Base-by-base conservation (phyloP, 805 yeast species). In the Lipomyces lipofer region DNA sequence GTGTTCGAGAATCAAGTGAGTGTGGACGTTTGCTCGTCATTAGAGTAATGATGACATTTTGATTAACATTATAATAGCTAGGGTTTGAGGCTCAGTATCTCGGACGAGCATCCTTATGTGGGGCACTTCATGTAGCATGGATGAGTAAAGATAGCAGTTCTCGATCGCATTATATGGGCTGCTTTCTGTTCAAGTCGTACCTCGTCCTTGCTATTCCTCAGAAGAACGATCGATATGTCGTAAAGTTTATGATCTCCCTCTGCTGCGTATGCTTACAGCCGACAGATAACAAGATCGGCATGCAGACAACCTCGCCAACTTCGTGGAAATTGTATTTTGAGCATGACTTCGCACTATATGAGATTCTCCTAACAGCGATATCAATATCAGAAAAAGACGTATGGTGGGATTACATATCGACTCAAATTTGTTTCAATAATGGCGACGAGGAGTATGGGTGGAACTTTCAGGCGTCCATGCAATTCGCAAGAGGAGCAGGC, bases 111-210 rank as follows among this genome's bases (percentile, higher is more conserved):
- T 27, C 43, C 4, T 45, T 59, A 4, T 54, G 59, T 24, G 63
- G 63, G 6, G 58, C 63, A 7, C 27, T 59, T n/a, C 59, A 59
- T 33, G 49, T 35, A 10, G 47, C 52, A 9, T 59, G 63, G 63
- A 53, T 49, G 42, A 50, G 47, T 10, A 29, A 32, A 4, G 62
- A 52, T 19, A 55, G 33, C 28, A 29, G 39, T 24, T 13, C 28
- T n/a, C 38, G 56, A 3, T 44, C 51, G 6, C 52, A 52, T 27
- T 59, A 59, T 21, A 35, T 47, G 30, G 62, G 51, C 8, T 50
- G 47, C 6, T 55, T 56, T 27, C 43, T 59, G 47, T 59, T 59
- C 51, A 56, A 59, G 40, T 57, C 59, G 8, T 49, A 53, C 40
- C 38, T 57, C 12, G 52, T 58, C 8, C 19, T 59, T 9, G 58